phyloP scores from a whole-genome alignment of 257 asterid species.

The Penstemon davidsonii region DNA sequence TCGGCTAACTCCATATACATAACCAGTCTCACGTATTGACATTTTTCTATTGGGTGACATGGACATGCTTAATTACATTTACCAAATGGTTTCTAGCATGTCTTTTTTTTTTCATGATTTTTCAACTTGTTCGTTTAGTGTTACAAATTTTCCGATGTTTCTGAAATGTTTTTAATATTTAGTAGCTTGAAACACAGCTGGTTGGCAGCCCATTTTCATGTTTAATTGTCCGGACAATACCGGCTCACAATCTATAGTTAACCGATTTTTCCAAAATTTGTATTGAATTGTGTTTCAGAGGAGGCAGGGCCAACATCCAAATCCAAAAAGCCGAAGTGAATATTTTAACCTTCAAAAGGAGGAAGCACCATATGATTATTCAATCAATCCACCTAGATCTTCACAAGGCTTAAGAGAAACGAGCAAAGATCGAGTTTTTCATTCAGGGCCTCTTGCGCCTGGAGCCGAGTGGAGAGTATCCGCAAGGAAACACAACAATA shows the following conservation, averaged over 20 bases:
- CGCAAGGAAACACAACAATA: conserved; percentile 43
- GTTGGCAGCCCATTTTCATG: too few relatives aligned
- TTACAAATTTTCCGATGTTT: too few relatives aligned
- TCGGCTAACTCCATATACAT: too few relatives aligned
- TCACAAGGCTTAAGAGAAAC: conserved; percentile 39
- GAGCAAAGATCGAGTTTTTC: conserved; percentile 43
- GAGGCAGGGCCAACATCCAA: conserved; percentile 43
- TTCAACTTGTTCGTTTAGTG: too few relatives aligned
- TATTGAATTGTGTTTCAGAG: conserved; percentile 41
- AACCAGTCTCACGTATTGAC: too few relatives aligned
- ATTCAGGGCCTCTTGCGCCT: conserved; percentile 74
- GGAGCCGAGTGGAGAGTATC: conserved; percentile 47
- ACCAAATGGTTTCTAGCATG: too few relatives aligned
- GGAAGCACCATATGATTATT: conserved; percentile 40
- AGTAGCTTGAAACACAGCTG: too few relatives aligned
- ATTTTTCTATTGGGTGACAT: too few relatives aligned
- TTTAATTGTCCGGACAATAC: not conserved
- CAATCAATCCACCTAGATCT: conserved; percentile 34
- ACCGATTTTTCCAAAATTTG: not conserved
- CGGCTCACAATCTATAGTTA: not conserved
- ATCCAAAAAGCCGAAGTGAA: conserved; percentile 48
- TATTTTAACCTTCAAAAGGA: conserved; percentile 39
- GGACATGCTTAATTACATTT: too few relatives aligned
- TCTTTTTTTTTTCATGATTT: too few relatives aligned
- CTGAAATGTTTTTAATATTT: too few relatives aligned